A percentile compares a stretch with the other conserved stretches of the same genome.
These are phyloP conservation scores for Tausonia pullulans DNA, from an alignment of 1,284 basidiomycete genomes.

Conservation along the genomic window DNA sequence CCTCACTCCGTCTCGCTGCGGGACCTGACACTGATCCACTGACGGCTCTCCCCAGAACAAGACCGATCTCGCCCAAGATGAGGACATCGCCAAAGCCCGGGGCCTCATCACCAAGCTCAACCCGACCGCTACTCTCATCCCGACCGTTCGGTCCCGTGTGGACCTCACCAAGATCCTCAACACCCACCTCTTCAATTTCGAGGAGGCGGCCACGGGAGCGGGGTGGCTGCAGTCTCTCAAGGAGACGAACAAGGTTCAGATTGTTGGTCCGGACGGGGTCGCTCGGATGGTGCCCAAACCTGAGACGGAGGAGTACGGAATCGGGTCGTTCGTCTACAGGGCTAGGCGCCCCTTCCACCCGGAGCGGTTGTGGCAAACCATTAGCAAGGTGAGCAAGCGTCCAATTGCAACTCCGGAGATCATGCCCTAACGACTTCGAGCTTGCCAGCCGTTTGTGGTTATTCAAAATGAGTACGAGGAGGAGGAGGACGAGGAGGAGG, in stretches of 20 bases:
- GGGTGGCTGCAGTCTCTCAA: slow-evolving; percentile 38
- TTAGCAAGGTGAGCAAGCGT: slow-evolving; percentile 20
- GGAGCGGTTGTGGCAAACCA: slow-evolving; percentile 36
- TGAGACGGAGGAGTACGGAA: slow-evolving; percentile 37
- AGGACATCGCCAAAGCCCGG: slow-evolving; percentile 29
- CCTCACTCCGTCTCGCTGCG: no score
- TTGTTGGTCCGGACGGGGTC: slow-evolving; percentile 21
- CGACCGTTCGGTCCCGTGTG: slow-evolving; percentile 29
- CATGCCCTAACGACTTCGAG: no score
- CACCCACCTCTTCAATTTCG: slow-evolving; percentile 34
- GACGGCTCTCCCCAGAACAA: slow-evolving; percentile 28
- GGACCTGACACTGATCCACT: no score
- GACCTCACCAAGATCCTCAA: slow-evolving; percentile 34
- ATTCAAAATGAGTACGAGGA: slow-evolving; percentile 23
- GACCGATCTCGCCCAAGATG: slow-evolving; percentile 29
- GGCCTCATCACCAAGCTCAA: slow-evolving; percentile 35
- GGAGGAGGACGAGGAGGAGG: slow-evolving; percentile 18
- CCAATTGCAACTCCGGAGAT: no score
- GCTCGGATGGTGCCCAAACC: slow-evolving; percentile 31
- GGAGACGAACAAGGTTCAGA: slow-evolving; percentile 27
- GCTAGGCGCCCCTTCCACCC: slow-evolving; percentile 39
- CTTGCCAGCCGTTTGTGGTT: slow-evolving; percentile 32
- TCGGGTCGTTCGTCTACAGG: slow-evolving; percentile 32
- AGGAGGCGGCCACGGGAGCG: slow-evolving; percentile 35
- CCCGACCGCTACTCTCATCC: slow-evolving; percentile 33